Evolutionary conservation across 208 protist species (phyloP), one percentile per base, ranked within the genome.

Genomic region (Giardia muris): DNA sequence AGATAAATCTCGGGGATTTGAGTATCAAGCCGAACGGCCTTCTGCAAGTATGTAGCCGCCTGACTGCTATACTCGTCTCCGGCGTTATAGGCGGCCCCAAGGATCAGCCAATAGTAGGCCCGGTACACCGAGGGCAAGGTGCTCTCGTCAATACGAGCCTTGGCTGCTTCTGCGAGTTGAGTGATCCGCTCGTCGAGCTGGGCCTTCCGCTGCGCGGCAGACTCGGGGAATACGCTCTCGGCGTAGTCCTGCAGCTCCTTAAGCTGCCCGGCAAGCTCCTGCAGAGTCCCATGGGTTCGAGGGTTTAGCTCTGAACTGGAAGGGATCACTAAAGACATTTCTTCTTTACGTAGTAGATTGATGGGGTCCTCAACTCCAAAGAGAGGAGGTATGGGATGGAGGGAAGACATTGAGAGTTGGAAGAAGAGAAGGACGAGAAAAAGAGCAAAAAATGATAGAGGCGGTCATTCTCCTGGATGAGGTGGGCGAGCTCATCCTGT

Each of bases 391-490:
- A 30, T 76, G 30, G 19, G 67, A 30, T 30, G 10, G 67, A 10
- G 67, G 67, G 67, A 76, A 30, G 19, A 30, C 67, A 76, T 76
- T 76, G 30, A 30, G 67, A 76, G 67, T 76, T 10, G 67, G 67
- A 30, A 76, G 67, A 76, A 76, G 67, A 76, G 67, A 30, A 76
- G 67, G 67, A 30, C 67, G 10, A 44, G 42, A 4, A 10, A 89
- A 89, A 89, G 42, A 76, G 30, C 10, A 39, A 39, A 76, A 76
- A 76, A 76, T 76, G 57, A 76, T 76, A 10, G 30, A 76, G 57
- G 57, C 86, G 4, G 86, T 89, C 86, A 89, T 43, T 45, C 42
- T 89, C 42, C 45, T 89, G 42, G 86, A 89, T 89, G 4, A 4
- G 19, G 86, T 45, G 45, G 86, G 86, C 45, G 86, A 89, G 42